Base-by-base conservation (phyloP, 495 filamentous ascomycete species). In the Aspergillus olivimuriae region DNA sequence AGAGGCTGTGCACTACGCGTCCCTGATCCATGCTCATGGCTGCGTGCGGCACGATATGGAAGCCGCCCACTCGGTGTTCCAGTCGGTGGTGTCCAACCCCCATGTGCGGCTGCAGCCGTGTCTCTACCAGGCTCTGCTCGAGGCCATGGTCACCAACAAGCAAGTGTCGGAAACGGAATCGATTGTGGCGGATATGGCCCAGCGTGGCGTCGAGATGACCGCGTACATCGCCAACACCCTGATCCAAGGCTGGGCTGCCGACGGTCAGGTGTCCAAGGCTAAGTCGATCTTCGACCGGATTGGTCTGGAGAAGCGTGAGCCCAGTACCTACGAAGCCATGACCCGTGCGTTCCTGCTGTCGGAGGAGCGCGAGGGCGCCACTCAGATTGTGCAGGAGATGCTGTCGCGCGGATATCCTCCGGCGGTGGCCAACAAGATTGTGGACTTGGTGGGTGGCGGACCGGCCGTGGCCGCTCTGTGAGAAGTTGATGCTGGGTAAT, bases 281-380 rank as follows among this genome's bases (percentile, higher is more conserved):
- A 79, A 83, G 63, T 69, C 73, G 4, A 79, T 96, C 51, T 98
- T 94, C 60, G 74, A 83, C 30, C 69, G 76, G 35, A 77, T 98
- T 28, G 76, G 80, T 24, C 73, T 73, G 19, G 74, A 79, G 22
- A 87, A 84, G 69, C 80, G 92, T 20, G 92, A 98, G 67, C 92
- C 92, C 5, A 95, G 88, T 67, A 98, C 92, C n/a, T 98, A 98
- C 59, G 92, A 98, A 68, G 90, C 91, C 26, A 98, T 98, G 94
- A 95, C 89, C 15, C 78, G 94, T 17, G 94, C 94, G 0, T 96
- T 84, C 70, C 74, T 97, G 37, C 76, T 84, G 2, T 85, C 84
- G 0, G 84, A 94, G 51, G 84, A 95, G 49, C 79, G 84, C 20
- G 74, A 79, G 23, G 70, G 69, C 22, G 92, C 92, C 30, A 78